Percentiles rank a stretch among this genome's conserved stretches.
These are phyloP conservation scores for Candida morakotiae DNA, from an alignment of 805 yeast species.

Conservation along the genomic window DNA sequence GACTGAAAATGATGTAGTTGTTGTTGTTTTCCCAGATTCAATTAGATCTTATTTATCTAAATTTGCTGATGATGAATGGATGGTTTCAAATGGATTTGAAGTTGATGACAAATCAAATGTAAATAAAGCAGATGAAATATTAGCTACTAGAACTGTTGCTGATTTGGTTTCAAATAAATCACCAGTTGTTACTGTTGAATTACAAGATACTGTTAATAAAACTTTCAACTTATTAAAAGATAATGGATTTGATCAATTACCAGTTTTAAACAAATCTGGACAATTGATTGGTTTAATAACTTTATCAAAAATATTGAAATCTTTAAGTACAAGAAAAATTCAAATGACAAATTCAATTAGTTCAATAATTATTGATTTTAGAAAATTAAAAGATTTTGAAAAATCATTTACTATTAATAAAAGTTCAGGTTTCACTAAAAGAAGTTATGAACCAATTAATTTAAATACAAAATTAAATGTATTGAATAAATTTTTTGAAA, in stretches of 20 bases:
- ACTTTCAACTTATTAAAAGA: constrained; percentile 68
- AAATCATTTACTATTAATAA: constrained; percentile 61
- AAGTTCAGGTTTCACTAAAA: constrained; percentile 52
- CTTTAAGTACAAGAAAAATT: constrained; percentile 57
- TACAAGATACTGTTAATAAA: constrained; percentile 53
- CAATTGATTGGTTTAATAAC: constrained; percentile 75
- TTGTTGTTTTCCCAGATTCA: constrained; percentile 81
- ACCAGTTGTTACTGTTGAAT: constrained; percentile 73
- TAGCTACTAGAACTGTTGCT: constrained; percentile 46
- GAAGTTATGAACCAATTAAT: constrained; percentile 64
- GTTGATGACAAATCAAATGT: constrained; percentile 45
- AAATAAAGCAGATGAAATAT: constrained; percentile 39
- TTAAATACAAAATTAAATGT: constrained; percentile 61
- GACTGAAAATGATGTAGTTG: constrained; percentile 70
- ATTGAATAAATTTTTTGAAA: constrained; percentile 76
- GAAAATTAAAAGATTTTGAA: constrained; percentile 63
- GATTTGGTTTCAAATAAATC: constrained; percentile 62
- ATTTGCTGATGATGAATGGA: constrained; percentile 90
- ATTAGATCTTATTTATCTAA: constrained; percentile 83
- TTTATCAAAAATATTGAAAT: constrained; percentile 64
- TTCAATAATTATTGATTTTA: constrained; percentile 68
- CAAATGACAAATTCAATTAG: constrained; percentile 53
- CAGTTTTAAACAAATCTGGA: constrained; percentile 60
- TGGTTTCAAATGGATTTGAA: constrained; percentile 67
- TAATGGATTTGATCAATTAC: constrained; percentile 82